A percentile compares a stretch with the other conserved stretches of the same genome.
Conservation (phyloP, 2,329 filamentous ascomycete species). For the Penicillium digitatum region DNA sequence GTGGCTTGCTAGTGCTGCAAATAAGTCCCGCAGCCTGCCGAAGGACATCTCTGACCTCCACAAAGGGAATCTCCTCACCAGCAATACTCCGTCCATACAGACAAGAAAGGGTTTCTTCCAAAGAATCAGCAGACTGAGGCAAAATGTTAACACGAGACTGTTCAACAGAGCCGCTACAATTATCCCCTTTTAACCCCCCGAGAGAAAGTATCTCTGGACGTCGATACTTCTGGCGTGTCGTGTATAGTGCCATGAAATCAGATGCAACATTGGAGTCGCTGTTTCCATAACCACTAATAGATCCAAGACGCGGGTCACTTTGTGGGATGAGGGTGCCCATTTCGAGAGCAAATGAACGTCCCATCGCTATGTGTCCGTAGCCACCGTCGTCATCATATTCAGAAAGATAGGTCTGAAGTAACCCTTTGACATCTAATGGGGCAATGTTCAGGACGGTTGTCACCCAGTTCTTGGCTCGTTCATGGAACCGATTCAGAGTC, state of each 20-base stretch:
- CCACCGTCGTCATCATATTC: conserved; percentile 88
- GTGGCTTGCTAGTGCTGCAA: conserved; percentile 70
- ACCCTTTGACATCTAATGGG: conserved; percentile 87
- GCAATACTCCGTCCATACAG: conserved; percentile 68
- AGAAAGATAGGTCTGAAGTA: conserved; percentile 89
- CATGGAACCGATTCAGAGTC: conserved; percentile 74
- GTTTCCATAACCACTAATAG: conserved; percentile 70
- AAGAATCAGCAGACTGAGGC: conserved; percentile 39
- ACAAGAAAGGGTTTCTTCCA: conserved; percentile 61
- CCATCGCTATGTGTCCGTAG: conserved; percentile 87
- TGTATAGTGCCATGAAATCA: conserved; percentile 96
- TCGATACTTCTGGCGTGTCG: conserved; percentile 90
- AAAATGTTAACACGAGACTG: conserved; percentile 8
- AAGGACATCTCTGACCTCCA: conserved; percentile 74
- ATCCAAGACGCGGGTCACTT: conserved; percentile 77
- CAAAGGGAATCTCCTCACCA: conserved; percentile 65
- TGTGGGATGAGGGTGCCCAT: conserved; percentile 82
- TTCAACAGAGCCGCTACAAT: background rate
- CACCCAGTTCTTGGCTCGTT: conserved; percentile 76
- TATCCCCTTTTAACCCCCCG: conserved; percentile 7
- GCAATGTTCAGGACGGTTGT: conserved; percentile 74
- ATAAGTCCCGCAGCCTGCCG: conserved; percentile 80
- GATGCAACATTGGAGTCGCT: conserved; percentile 84
- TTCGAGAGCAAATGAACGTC: conserved; percentile 88
- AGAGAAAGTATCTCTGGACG: conserved; percentile 66